A percentile compares a stretch with the other conserved stretches of the same genome.
These are phyloP conservation scores for Geotrichum citri-aurantii DNA, from an alignment of 1,139 yeast species.

Conservation along the genomic window DNA sequence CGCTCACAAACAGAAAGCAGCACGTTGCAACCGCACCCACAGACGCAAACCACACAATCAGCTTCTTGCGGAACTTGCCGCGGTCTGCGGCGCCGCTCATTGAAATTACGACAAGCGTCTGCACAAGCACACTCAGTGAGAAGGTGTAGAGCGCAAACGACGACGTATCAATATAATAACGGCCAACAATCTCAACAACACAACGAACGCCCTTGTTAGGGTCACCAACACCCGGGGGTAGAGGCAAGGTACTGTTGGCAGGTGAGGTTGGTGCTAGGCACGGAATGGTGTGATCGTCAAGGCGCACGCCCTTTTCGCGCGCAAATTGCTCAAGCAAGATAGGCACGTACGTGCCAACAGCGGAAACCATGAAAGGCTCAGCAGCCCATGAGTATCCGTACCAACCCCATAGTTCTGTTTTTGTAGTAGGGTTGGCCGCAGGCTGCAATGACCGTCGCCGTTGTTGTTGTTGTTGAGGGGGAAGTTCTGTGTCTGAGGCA, in stretches of 20 bases:
- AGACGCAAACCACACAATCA: slow-evolving; percentile 50
- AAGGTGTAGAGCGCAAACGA: slow-evolving; percentile 65
- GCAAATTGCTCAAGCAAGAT: slow-evolving; percentile 60
- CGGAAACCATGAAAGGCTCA: slow-evolving; percentile 69
- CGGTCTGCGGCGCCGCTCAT: slow-evolving; percentile 64
- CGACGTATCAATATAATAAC: slow-evolving; percentile 53
- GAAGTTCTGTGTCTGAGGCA: background rate
- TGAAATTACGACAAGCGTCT: slow-evolving; percentile 58
- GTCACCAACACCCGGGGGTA: slow-evolving; percentile 19
- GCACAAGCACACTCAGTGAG: slow-evolving; percentile 56
- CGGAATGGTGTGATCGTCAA: slow-evolving; percentile 45
- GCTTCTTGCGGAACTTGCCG: slow-evolving; percentile 46
- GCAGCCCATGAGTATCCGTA: slow-evolving; percentile 58
- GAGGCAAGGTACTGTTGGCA: slow-evolving; percentile 18
- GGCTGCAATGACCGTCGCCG: background rate
- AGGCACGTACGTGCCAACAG: slow-evolving; percentile 67
- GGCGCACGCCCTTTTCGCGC: slow-evolving; percentile 37
- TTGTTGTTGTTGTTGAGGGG: background rate
- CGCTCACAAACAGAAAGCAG: slow-evolving; percentile 40
- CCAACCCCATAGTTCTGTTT: slow-evolving; percentile 34
- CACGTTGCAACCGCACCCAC: slow-evolving; percentile 51
- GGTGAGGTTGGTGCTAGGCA: slow-evolving; percentile 38
- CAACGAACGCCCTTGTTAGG: slow-evolving; percentile 32
- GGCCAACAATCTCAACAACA: slow-evolving; percentile 45
- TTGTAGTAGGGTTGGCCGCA: slow-evolving; percentile 20